Evolutionary conservation across 306 rosid species (phyloP).

Genomic region (Acacia confusa): DNA sequence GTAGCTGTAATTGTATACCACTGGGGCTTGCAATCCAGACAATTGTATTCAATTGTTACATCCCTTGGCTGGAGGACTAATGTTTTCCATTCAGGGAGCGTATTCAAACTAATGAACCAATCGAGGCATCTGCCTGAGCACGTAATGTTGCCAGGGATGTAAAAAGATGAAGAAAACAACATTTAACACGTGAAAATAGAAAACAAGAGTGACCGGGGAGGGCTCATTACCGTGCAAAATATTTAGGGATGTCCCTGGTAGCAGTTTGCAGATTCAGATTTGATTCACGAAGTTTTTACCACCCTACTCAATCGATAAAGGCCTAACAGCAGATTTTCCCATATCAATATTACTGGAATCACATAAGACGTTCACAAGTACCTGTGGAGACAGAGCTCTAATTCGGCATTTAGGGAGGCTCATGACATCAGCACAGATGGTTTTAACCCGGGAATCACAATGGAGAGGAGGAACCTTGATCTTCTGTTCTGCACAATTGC

Average conservation of each 20-base stretch:
- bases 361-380: neutral
- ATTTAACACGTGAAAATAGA: neutral
- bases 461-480: constrained; percentile 73
- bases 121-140: neutral
- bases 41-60: neutral
- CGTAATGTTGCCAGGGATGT: neutral
- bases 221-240: neutral
- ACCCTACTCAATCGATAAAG: neutral
- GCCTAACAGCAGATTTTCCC: neutral
- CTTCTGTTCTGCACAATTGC: constrained; percentile 76
- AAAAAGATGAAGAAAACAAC: neutral
- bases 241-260: neutral
- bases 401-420: constrained; percentile 52
- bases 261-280: neutral
- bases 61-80: neutral
- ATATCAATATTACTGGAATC: neutral
- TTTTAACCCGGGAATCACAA: constrained; percentile 80
- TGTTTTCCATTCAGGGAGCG: neutral
- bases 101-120: neutral
- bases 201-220: neutral
- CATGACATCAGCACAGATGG: constrained; percentile 77
- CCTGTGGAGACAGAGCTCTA: constrained; percentile 69
- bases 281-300: neutral
- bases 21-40: neutral
- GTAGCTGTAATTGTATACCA: neutral